Conservation (phyloP, 2,329 filamentous ascomycete genomes). For the Coniochaeta sp. region DNA sequence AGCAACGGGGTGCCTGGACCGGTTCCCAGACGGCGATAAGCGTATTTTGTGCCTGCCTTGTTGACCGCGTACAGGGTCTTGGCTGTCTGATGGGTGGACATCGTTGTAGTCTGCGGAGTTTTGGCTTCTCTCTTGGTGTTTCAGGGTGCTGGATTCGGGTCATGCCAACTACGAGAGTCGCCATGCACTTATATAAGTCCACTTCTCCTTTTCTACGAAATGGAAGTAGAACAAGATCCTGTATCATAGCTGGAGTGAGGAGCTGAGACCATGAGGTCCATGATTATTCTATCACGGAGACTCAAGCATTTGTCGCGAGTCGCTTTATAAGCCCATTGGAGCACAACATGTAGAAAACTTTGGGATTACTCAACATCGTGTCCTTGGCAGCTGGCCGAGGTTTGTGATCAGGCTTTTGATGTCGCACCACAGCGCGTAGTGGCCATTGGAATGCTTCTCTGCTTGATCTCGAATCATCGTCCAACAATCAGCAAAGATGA, state of each 20-base stretch:
- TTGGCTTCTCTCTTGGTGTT: neutral
- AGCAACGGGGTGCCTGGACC: slow-evolving; percentile 6
- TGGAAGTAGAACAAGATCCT: too few species aligned
- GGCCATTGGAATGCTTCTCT: too few species aligned
- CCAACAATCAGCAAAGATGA: too few species aligned
- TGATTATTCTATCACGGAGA: neutral
- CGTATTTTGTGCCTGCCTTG: slow-evolving; percentile 3
- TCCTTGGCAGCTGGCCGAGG: neutral
- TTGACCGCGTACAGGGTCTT: slow-evolving; percentile 6
- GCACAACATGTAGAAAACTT: neutral
- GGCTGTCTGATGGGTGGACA: slow-evolving; percentile 12
- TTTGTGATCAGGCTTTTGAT: too few species aligned
- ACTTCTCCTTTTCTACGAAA: too few species aligned
- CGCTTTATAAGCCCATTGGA: neutral
- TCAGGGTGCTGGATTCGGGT: neutral
- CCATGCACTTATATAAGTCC: too few species aligned
- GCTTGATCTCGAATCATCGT: too few species aligned
- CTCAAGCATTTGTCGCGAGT: neutral
- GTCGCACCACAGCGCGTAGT: too few species aligned
- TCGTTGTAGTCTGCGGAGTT: neutral
- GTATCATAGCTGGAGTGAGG: too few species aligned
- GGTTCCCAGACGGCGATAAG: slow-evolving; percentile 12
- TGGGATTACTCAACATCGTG: neutral
- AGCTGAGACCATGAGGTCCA: neutral
- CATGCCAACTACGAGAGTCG: too few species aligned